Conservation (phyloP, 2,329 filamentous ascomycete genomes). For the Aureobasidium zeae region DNA sequence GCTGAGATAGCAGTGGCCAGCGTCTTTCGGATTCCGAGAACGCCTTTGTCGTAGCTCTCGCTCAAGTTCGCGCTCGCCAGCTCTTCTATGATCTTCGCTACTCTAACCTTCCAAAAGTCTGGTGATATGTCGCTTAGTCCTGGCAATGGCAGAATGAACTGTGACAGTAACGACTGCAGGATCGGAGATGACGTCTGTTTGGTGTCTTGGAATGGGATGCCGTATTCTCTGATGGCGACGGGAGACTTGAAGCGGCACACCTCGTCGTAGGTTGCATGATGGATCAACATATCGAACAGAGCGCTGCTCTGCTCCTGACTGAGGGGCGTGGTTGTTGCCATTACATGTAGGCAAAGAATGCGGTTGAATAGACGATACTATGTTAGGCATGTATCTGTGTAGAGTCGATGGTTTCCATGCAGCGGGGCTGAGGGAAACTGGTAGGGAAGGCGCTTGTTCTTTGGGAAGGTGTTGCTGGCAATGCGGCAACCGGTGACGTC, state of each 20-base stretch:
- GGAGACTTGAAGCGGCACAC: constrained; percentile 63
- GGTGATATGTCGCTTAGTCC: constrained; percentile 53
- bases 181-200: constrained; percentile 49
- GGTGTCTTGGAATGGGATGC: constrained; percentile 54
- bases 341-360: no score
- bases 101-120: constrained; percentile 56
- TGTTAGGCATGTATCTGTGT: no score
- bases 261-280: constrained; percentile 52
- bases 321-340: constrained; percentile 6
- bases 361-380: no score
- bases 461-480: no score
- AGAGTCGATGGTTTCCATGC: no score
- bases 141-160: constrained; percentile 56
- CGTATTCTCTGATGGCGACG: constrained; percentile 55
- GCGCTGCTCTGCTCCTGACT: constrained; percentile 38
- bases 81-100: constrained; percentile 51
- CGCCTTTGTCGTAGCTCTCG: constrained; percentile 73
- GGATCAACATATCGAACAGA: constrained; percentile 46
- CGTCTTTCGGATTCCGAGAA: constrained; percentile 64
- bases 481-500: no score
- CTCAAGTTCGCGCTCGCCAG: constrained; percentile 61
- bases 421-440: no score
- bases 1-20: constrained; percentile 62
- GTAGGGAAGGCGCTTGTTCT: no score
- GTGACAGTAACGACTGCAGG: constrained; percentile 58